Evolutionary conservation across 345 rosid species (phyloP).

Genomic region (Ricinus communis): DNA sequence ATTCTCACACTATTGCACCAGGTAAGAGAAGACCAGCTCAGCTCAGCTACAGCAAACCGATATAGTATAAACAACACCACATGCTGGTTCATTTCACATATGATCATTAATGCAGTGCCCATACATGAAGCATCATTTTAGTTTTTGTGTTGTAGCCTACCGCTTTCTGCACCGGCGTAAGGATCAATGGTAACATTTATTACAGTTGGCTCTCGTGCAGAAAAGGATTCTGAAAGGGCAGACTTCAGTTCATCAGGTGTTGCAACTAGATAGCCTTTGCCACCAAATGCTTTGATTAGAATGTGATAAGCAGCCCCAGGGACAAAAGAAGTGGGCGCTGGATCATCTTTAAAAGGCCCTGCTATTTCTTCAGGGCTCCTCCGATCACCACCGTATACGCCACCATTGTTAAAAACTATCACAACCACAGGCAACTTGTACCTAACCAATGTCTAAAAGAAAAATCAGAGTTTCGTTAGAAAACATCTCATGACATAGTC

Average conservation of each 20-base stretch:
- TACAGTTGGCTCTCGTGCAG: constrained; percentile 73
- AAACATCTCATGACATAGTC: not conserved
- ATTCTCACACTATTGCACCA: not conserved
- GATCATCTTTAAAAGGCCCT: constrained; percentile 86
- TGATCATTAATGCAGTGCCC: no score
- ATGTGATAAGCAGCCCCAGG: constrained; percentile 82
- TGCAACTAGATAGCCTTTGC: constrained; percentile 81
- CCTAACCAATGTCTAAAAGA: constrained; percentile 85
- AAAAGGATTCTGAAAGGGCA: constrained; percentile 73
- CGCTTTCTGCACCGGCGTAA: constrained; percentile 94
- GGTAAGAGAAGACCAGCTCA: not conserved
- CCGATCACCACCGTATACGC: constrained; percentile 95
- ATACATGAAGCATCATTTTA: constrained; percentile 29
- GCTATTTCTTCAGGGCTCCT: constrained; percentile 78
- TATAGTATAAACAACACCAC: no score
- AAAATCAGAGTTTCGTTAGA: constrained; percentile 9
- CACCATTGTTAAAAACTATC: constrained; percentile 96
- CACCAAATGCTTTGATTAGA: constrained; percentile 88
- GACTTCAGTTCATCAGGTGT: constrained; percentile 81
- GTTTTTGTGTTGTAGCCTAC: constrained; percentile 95
- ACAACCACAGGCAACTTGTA: constrained; percentile 87
- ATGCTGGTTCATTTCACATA: no score
- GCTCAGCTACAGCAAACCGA: not conserved
- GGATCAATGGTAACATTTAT: constrained; percentile 84
- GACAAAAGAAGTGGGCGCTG: constrained; percentile 96